phyloP scores from a whole-genome alignment of 176 grass and related monocot genomes.

The Phoenix dactylifera region DNA sequence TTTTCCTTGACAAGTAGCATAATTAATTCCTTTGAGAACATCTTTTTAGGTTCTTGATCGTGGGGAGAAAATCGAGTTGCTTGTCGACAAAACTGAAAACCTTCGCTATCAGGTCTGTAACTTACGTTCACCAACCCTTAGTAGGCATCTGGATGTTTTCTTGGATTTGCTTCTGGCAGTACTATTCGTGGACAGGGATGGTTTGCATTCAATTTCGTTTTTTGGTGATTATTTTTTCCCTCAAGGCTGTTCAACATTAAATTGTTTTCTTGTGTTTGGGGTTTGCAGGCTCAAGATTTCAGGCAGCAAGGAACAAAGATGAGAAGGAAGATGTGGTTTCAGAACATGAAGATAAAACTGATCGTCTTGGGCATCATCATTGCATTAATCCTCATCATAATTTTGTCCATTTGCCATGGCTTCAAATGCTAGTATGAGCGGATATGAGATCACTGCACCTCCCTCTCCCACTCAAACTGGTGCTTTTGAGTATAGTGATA shows the following conservation, averaged over 20 bases:
- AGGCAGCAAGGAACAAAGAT: conserved; percentile 63
- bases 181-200: too few relatives aligned
- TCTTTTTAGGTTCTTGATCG: conserved; percentile 69
- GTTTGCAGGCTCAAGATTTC: conserved; percentile 73
- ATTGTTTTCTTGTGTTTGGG: neutral
- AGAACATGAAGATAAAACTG: conserved; percentile 98
- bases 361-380: conserved; percentile 85
- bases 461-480: neutral
- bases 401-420: conserved; percentile 84
- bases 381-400: conserved; percentile 78
- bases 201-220: too few relatives aligned
- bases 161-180: too few relatives aligned
- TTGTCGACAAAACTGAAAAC: conserved; percentile 92
- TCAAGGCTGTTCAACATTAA: too few relatives aligned
- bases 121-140: too few relatives aligned
- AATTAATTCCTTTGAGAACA: too few relatives aligned
- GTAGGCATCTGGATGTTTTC: too few relatives aligned
- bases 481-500: too few relatives aligned
- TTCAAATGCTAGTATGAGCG: conserved; percentile 65
- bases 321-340: conserved; percentile 89
- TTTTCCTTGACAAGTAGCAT: too few relatives aligned
- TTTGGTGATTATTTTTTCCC: too few relatives aligned
- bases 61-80: conserved; percentile 84
- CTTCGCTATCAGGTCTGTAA: conserved; percentile 64
- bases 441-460: neutral